These are phyloP conservation scores for Raffaelea albimanens DNA, from an alignment of 2,329 filamentous ascomycete species.

Conservation along the genomic window DNA sequence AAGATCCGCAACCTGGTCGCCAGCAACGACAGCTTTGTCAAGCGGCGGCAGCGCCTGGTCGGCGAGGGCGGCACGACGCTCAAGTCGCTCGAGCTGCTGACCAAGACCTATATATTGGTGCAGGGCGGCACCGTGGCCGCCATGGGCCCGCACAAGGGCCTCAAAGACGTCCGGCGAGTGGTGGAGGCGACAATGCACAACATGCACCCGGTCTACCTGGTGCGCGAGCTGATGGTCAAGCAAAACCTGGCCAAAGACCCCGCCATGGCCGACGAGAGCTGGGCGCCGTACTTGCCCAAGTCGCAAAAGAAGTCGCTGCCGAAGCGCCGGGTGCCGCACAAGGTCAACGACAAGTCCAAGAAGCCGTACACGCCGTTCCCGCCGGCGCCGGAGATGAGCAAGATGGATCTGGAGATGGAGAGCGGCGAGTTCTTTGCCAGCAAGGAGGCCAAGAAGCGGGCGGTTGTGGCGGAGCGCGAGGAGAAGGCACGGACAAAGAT, in stretches of 20 bases:
- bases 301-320: conserved; percentile 91
- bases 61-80: conserved; percentile 86
- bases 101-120: conserved; percentile 84
- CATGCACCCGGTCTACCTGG: conserved; percentile 84
- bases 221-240: conserved; percentile 73
- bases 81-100: conserved; percentile 88
- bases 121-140: conserved; percentile 88
- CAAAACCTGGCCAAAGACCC: conserved; percentile 73
- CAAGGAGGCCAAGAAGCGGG: conserved; percentile 85
- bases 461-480: conserved; percentile 66
- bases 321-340: conserved; percentile 72
- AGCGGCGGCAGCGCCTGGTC: conserved; percentile 84
- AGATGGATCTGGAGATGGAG: conserved; percentile 96
- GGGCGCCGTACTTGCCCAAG: conserved; percentile 92
- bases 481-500: conserved; percentile 83
- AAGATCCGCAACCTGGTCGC: conserved; percentile 85
- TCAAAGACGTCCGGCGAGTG: conserved; percentile 85
- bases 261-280: conserved; percentile 76
- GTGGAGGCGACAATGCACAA: conserved; percentile 97
- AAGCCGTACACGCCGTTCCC: conserved; percentile 97
- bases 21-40: conserved; percentile 93
- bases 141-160: conserved; percentile 86
- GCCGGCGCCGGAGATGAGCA: conserved; percentile 95
- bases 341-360: conserved; percentile 86
- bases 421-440: conserved; percentile 92